Percentiles rank a stretch among this genome's conserved stretches.
Evolutionary conservation across 2,329 filamentous ascomycete genomes (phyloP).

Genomic region (Diplodia sapinea): DNA sequence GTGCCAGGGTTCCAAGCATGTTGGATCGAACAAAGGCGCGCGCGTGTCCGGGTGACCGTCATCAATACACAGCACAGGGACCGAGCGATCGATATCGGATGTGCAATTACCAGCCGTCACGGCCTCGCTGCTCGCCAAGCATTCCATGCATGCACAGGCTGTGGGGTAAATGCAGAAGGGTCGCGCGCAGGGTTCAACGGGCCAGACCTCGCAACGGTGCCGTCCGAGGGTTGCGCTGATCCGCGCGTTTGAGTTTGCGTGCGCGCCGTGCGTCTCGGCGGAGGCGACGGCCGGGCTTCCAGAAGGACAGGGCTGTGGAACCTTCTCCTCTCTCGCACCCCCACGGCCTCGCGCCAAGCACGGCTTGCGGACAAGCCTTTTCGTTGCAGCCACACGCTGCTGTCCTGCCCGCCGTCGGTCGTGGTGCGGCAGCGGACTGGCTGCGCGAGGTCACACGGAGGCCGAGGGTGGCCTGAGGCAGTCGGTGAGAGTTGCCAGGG

Average conservation of each 20-base stretch:
- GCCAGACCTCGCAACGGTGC: constrained; percentile 15
- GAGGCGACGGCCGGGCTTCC: neutral
- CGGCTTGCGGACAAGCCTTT: constrained; percentile 16
- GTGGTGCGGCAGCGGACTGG: too few relatives aligned
- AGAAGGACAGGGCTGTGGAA: neutral
- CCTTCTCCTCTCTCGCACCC: neutral
- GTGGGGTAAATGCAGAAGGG: constrained; percentile 7
- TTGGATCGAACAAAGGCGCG: neutral
- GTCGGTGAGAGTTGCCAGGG: neutral
- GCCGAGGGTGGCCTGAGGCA: neutral
- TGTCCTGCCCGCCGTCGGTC: neutral
- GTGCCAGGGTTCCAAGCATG: too few relatives aligned
- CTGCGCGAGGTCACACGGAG: neutral
- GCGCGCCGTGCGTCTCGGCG: neutral
- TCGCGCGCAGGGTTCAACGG: neutral
- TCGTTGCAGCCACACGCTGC: too few relatives aligned
- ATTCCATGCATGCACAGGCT: neutral
- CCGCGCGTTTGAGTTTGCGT: neutral
- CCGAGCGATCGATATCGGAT: neutral
- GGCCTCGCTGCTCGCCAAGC: neutral
- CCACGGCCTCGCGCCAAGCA: constrained; percentile 14
- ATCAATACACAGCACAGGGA: neutral
- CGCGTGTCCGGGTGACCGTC: neutral
- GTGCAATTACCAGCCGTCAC: neutral
- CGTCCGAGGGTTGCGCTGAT: constrained; percentile 14